Conservation (phyloP, 768 basidiomycete genomes). For the Tricholoma sp. region DNA sequence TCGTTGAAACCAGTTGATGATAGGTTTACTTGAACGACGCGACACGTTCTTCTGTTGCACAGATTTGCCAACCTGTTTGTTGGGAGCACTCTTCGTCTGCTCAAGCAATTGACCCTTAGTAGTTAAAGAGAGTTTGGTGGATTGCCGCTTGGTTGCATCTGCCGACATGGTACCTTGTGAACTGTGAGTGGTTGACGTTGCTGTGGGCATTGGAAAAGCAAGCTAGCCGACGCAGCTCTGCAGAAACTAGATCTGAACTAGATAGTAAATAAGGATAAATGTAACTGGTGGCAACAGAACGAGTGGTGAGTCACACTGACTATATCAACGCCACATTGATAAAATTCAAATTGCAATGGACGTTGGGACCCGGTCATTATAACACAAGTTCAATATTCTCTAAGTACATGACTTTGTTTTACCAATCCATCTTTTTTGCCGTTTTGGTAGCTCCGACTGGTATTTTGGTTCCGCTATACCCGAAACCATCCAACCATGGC, state of each 20-base stretch:
- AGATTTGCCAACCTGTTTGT: constrained; percentile 24
- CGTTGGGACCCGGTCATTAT: background rate
- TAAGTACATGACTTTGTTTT: constrained; percentile 1
- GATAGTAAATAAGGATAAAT: too few species aligned
- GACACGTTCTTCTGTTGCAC: constrained; percentile 56
- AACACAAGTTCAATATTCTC: background rate
- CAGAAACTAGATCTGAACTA: too few species aligned
- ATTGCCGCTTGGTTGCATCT: constrained; percentile 14
- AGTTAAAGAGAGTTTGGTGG: constrained; percentile 18
- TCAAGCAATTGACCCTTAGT: constrained; percentile 15
- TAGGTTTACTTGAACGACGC: constrained; percentile 73
- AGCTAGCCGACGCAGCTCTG: background rate
- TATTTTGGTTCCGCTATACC: constrained; percentile 78
- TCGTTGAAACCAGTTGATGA: constrained; percentile 87
- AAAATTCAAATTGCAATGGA: background rate
- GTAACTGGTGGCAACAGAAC: too few species aligned
- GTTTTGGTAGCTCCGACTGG: constrained; percentile 40
- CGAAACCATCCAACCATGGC: constrained; percentile 98
- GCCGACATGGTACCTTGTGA: background rate
- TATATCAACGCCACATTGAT: too few species aligned
- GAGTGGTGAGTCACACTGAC: too few species aligned
- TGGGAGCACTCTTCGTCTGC: constrained; percentile 10
- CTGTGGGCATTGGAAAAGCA: constrained; percentile 3
- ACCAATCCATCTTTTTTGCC: constrained; percentile 71
- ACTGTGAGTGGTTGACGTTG: constrained; percentile 4